Evolutionary conservation across 129 eudicot species (phyloP), one percentile per base, ranked within the genome.

Genomic region (Calendula officinalis): DNA sequence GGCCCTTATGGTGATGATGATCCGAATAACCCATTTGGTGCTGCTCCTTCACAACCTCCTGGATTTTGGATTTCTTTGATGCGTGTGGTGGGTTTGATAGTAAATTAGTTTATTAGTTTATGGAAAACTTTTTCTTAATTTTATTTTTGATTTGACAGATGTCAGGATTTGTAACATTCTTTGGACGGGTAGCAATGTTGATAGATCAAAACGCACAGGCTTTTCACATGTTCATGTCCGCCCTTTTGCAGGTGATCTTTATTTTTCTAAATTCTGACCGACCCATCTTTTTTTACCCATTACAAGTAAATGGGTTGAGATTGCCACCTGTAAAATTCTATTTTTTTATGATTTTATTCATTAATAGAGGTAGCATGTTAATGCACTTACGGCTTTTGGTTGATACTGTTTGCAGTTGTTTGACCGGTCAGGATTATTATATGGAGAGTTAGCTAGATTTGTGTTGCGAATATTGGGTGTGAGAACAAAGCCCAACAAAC

Each of bases 131-230:
- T 5, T 4, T 44, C 49, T 41, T 6, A 34, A 27, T 32, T 32
- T 12, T 17, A 13, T 14, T 11, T 22, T 3, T 49, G 2, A 14
- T 48, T 15, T 11, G 8, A 14, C 74, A 86, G 97, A 86, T 90
- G 97, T 80, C 77, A 81, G 97, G 97, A 39, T 89, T 84, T 34
- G 95, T 90, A 62, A 82, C 77, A 39, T 90, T 90, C 80, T 90
- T 87, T 75, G 89, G 95, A 3, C 86, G 97, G 33, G 44, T 90
- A 44, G 88, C 97, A 32, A 71, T 90, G 62, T 71, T 90, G 64
- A 83, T 90, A 39, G 95, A 90, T 78, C 97, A 90, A 76, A 90
- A 86, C 52, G 89, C 97, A 17, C 95, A 86, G 62, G 97, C 97
- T 12, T 85, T 90, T 47, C 95, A 90, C 66, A 72, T 86, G 92